Evolutionary conservation across 225 moss, liverwort and hornwort genomes (phyloP), one percentile per base, ranked within the genome.

Genomic region (Sphagnum tenellum): DNA sequence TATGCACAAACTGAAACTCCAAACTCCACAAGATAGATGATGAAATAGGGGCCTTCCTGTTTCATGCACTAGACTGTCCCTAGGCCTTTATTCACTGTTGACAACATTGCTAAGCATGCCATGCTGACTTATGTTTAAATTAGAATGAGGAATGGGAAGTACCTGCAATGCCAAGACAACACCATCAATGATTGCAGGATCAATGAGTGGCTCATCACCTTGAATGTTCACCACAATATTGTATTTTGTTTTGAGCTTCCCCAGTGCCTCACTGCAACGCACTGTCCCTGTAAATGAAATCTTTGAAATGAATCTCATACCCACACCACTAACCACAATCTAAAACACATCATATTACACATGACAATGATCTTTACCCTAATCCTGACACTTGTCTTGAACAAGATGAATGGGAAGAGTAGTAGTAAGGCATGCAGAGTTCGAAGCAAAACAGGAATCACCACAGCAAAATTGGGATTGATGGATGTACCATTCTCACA

Each of bases 171-270:
- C 89, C 71, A 79, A 78, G 73, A 93, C 84, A 72, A 98, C 82
- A 75, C 93, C 93, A 78, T 98, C 86, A 72, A 98, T 91, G 62
- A 98, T 86, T 44, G 76, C 80, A 47, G 98, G 90, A 63, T 98
- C 98, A 68, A 98, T 98, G 44, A 98, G 83, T 52, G 98, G 98
- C 66, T 98, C 98, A 74, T 98, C 98, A 60, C 98, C 98, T 73
- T 98, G 98, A 61, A 98, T 90, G 63, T 98, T 98, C 50, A 91
- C 93, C 12, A 89, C 88, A 57, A 89, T 64, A 64, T 98, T 93
- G 65, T 80, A 98, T 68, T 80, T 69, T 54, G 78, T 74, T 45
- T 63, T 57, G 5, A 98, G 80, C 59, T 68, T 75, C 29, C 51
- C 76, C 48, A 89, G 51, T 7, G 93, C 93, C 71, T 98, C 93